Conservation (phyloP, 805 yeast genomes). For the Kuraishia molischiana region DNA sequence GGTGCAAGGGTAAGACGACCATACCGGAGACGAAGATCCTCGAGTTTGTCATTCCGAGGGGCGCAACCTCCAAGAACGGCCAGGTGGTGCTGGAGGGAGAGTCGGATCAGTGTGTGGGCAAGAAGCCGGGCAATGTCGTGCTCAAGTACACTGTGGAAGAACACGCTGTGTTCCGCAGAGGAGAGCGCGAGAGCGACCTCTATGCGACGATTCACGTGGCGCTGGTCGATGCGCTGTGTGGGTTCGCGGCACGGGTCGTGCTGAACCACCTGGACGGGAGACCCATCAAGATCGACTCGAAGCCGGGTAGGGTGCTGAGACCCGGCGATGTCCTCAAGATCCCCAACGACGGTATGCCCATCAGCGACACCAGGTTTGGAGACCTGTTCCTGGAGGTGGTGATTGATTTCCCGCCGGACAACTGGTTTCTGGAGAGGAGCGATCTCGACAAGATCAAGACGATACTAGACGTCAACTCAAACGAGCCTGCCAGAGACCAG, state of each 20-base stretch:
- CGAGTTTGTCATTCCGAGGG: conserved; percentile 70
- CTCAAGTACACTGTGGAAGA: conserved; percentile 43
- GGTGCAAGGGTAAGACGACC: conserved; percentile 58
- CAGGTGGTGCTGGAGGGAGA: conserved; percentile 50
- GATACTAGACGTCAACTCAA: conserved; percentile 27
- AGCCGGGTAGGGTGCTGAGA: conserved; percentile 70
- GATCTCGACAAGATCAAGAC: conserved; percentile 48
- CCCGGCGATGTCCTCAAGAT: conserved; percentile 66
- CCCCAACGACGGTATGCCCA: conserved; percentile 79
- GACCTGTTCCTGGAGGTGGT: conserved; percentile 62
- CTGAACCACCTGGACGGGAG: conserved; percentile 76
- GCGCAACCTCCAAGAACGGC: conserved; percentile 50
- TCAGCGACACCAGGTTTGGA: conserved; percentile 34
- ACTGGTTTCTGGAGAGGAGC: conserved; percentile 71
- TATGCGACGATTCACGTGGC: conserved; percentile 51
- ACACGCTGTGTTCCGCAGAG: conserved; percentile 40
- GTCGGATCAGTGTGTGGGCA: conserved; percentile 72
- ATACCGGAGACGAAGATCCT: conserved; percentile 59
- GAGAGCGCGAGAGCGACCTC: conserved; percentile 47
- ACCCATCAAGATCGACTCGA: conserved; percentile 50
- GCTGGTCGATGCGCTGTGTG: conserved; percentile 76
- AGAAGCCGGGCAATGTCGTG: conserved; percentile 68
- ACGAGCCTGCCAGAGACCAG: neutral
- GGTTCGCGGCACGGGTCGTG: conserved; percentile 54
- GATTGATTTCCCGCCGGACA: conserved; percentile 75